Conservation (phyloP, 495 filamentous ascomycete species). For the Endocarpon pusillum region DNA sequence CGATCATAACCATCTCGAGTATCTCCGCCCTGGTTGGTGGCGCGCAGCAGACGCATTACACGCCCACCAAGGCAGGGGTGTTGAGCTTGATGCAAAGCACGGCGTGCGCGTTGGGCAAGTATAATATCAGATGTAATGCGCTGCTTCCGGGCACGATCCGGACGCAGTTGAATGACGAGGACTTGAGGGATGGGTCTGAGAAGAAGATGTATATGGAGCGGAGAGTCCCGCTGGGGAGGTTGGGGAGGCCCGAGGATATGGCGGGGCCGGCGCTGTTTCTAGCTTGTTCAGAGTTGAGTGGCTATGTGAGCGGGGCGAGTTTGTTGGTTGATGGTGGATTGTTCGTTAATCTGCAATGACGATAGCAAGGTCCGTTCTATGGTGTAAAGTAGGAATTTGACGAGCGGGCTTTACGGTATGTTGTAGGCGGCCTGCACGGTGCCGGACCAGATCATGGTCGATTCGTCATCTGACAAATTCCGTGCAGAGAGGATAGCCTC, state of each 20-base stretch:
- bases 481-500: conserved; percentile 19
- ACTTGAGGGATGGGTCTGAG: conserved; percentile 43
- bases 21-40: conserved; percentile 78
- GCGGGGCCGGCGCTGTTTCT: conserved; percentile 77
- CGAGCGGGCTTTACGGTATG: conserved; percentile 18
- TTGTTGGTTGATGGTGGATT: conserved; percentile 72
- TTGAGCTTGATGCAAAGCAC: conserved; percentile 70
- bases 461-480: conserved; percentile 2
- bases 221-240: conserved; percentile 62
- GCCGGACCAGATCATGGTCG: conserved; percentile 40
- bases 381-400: conserved; percentile 11
- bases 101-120: conserved; percentile 59
- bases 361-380: neutral
- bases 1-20: conserved; percentile 70
- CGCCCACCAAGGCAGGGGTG: conserved; percentile 79
- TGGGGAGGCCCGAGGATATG: conserved; percentile 50
- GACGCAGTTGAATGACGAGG: conserved; percentile 75
- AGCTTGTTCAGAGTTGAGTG: conserved; percentile 56
- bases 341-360: conserved; percentile 51
- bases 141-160: conserved; percentile 70
- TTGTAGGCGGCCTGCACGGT: conserved; percentile 67
- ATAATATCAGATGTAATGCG: conserved; percentile 71
- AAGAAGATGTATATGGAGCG: conserved; percentile 75
- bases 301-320: conserved; percentile 71
- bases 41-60: conserved; percentile 68